phyloP scores from a whole-genome alignment of 1,284 basidiomycete species.

The Ganoderma meredithae region DNA sequence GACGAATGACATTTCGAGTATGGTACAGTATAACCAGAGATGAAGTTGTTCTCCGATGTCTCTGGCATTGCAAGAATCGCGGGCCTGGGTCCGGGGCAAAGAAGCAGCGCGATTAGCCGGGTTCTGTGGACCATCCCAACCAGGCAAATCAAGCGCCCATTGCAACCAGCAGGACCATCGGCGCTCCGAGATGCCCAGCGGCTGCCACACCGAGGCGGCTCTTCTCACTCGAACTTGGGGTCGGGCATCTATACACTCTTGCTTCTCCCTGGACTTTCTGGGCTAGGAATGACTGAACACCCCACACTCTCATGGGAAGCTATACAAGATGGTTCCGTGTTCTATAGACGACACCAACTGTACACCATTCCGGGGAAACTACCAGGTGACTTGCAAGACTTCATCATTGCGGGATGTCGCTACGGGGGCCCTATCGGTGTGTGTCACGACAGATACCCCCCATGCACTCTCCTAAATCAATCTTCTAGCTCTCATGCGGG shows the following conservation, averaged over 20 bases:
- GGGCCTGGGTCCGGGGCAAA: too few species aligned
- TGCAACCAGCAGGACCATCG: too few species aligned
- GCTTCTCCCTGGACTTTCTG: neutral
- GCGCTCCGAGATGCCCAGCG: neutral
- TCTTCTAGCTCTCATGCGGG: constrained; percentile 82
- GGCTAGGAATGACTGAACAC: constrained; percentile 59
- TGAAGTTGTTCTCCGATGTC: too few species aligned
- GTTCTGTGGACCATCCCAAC: too few species aligned
- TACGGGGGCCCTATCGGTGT: constrained; percentile 91
- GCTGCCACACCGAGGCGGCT: too few species aligned
- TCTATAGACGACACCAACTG: constrained; percentile 83
- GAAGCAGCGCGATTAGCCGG: too few species aligned
- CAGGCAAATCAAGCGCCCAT: neutral
- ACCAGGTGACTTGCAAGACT: constrained; percentile 78
- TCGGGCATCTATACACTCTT: neutral
- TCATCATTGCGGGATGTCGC: constrained; percentile 81
- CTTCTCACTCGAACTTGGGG: neutral
- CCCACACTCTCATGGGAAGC: constrained; percentile 83
- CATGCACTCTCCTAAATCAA: neutral
- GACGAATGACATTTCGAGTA: too few species aligned
- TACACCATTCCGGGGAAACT: constrained; percentile 87
- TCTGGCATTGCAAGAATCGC: too few species aligned
- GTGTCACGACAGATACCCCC: constrained; percentile 1
- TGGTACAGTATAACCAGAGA: too few species aligned
- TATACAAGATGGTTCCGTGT: constrained; percentile 80